Conservation (phyloP, 1,284 basidiomycete species). For the Boletus semigastroideus region DNA sequence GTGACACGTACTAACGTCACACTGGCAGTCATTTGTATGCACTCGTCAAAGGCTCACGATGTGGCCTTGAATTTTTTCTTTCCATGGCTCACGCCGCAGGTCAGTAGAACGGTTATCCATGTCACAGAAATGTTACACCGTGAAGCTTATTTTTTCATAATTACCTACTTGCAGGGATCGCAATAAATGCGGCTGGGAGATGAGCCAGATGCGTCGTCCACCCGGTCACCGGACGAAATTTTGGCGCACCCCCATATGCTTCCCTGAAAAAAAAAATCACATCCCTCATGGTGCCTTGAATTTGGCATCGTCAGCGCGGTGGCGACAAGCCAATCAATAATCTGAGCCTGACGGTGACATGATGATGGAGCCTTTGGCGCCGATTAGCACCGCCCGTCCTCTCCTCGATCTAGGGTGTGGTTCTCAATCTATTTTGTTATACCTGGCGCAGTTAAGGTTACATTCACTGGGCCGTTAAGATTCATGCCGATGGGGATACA, state of each 20-base stretch:
- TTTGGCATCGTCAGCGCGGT: not conserved
- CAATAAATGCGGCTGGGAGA: constrained; percentile 2
- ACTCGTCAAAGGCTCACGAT: no score
- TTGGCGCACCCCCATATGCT: not conserved
- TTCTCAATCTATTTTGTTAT: constrained; percentile 2
- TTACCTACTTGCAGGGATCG: not conserved
- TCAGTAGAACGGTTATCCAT: not conserved
- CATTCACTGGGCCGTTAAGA: not conserved
- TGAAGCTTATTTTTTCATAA: not conserved
- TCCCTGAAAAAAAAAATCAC: not conserved
- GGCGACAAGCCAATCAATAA: not conserved
- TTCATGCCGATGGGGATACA: not conserved
- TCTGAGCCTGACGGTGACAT: constrained; percentile 6
- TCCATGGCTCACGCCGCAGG: not conserved
- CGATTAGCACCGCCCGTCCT: not conserved
- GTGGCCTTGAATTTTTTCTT: no score
- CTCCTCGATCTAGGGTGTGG: not conserved
- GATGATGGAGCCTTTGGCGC: constrained; percentile 3
- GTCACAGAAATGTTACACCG: not conserved
- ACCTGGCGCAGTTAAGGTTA: not conserved
- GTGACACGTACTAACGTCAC: no score
- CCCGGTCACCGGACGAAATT: not conserved
- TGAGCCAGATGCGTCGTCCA: not conserved
- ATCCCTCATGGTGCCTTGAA: constrained; percentile 10
- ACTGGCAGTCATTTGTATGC: no score